Percentiles rank a stretch among this genome's conserved stretches.
phyloP scores from a whole-genome alignment of 192 early-diverging fungal genomes.

The Oehlia diaphana region DNA sequence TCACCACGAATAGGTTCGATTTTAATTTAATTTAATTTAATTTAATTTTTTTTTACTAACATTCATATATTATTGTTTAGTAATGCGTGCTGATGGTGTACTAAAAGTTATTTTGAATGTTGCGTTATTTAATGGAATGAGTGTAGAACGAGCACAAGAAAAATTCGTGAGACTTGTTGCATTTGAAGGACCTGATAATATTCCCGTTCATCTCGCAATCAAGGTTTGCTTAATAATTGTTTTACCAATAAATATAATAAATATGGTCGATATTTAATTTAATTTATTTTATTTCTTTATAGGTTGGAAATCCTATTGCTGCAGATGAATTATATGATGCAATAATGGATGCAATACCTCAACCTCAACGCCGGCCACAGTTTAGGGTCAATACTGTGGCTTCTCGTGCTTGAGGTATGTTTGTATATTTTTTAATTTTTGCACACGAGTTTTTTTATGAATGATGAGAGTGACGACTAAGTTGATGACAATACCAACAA shows the following conservation, averaged over 20 bases:
- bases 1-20: conserved; percentile 12
- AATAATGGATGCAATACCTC: background rate
- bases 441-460: too few species aligned
- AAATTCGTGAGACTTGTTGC: conserved; percentile 42
- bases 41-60: conserved; percentile 1
- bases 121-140: conserved; percentile 40
- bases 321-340: background rate
- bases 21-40: background rate
- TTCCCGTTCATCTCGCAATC: conserved; percentile 29
- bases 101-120: conserved; percentile 45
- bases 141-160: conserved; percentile 35
- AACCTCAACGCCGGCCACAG: background rate
- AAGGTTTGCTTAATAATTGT: conserved; percentile 18
- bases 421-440: background rate
- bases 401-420: background rate
- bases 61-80: conserved; percentile 15
- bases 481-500: too few species aligned
- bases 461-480: background rate
- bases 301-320: background rate
- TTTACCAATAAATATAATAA: background rate
- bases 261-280: too few species aligned
- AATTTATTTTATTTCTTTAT: background rate
- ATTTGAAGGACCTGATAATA: conserved; percentile 28
- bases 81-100: conserved; percentile 49
- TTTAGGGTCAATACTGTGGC: background rate